These are phyloP conservation scores for Abrus precatorius DNA, from an alignment of 306 rosid species.

Conservation along the genomic window DNA sequence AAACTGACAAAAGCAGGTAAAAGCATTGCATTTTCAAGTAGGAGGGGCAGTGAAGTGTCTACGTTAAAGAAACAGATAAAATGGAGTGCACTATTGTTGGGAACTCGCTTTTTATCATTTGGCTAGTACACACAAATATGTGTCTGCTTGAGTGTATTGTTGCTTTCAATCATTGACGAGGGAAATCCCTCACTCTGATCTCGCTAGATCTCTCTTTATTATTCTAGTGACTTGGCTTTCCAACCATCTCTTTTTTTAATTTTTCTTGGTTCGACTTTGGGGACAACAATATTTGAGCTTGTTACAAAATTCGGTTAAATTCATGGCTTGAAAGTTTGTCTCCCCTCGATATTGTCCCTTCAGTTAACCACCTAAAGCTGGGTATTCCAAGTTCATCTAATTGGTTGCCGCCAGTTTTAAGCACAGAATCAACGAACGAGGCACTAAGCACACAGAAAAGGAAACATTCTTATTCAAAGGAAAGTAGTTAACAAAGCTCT, in stretches of 20 bases:
- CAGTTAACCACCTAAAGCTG: constrained; percentile 4
- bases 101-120: constrained; percentile 28
- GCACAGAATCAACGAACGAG: background rate
- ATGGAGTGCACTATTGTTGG: constrained; percentile 40
- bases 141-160: background rate
- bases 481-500: background rate
- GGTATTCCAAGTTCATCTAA: background rate
- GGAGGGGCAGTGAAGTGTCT: constrained; percentile 39
- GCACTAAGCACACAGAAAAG: background rate
- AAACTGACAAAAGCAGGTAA: constrained; percentile 23
- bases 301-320: constrained; percentile 10
- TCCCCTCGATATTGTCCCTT: constrained; percentile 14
- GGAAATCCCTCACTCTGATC: background rate
- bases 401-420: background rate
- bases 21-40: constrained; percentile 39
- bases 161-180: constrained; percentile 41
- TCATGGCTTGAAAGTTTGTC: constrained; percentile 38
- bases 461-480: constrained; percentile 14
- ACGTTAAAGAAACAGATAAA: constrained; percentile 45
- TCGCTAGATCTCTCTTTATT: constrained; percentile 22
- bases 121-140: background rate
- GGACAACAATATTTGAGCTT: background rate
- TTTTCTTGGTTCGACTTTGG: constrained; percentile 29
- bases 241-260: background rate
- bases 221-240: constrained; percentile 21